Percentiles rank a stretch among this genome's conserved stretches.
Conservation (phyloP, 805 yeast genomes). For the Tetrapisispora phaffii region DNA sequence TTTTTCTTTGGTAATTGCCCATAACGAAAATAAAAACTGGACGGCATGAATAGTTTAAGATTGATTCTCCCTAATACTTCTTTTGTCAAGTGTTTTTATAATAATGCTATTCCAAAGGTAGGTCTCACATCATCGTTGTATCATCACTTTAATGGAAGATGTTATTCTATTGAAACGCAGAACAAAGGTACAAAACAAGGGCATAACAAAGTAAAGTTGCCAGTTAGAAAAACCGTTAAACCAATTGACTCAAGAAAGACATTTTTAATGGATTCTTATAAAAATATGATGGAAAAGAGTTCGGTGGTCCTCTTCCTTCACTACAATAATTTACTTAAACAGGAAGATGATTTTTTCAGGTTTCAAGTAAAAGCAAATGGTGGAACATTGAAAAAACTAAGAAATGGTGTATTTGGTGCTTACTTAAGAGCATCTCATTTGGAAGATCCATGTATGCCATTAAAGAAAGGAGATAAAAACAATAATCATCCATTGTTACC, state of each 20-base stretch:
- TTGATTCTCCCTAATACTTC: background rate
- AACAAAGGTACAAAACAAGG: background rate
- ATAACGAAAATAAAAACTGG: too few relatives aligned
- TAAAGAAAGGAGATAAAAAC: conserved; percentile 31
- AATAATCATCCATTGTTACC: conserved; percentile 56
- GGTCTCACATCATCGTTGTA: background rate
- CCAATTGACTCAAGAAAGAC: conserved; percentile 71
- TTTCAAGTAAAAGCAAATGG: conserved; percentile 54
- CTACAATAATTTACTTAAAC: conserved; percentile 67
- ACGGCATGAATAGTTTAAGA: background rate
- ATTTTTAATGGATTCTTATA: conserved; percentile 70
- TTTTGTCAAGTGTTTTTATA: background rate
- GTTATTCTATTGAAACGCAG: background rate
- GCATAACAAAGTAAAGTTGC: background rate
- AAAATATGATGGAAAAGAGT: conserved; percentile 53
- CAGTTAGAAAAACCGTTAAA: conserved; percentile 43
- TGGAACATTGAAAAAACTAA: conserved; percentile 56
- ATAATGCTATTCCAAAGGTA: background rate
- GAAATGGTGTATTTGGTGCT: conserved; percentile 62
- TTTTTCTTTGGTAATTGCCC: too few relatives aligned
- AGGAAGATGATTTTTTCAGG: conserved; percentile 58
- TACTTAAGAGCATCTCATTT: conserved; percentile 63
- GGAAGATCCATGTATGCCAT: conserved; percentile 59
- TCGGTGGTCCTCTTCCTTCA: conserved; percentile 72
- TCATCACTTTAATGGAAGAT: background rate